These are phyloP conservation scores for Saccharomyces kudriavzevii DNA, from an alignment of 805 yeast genomes.

Conservation along the genomic window DNA sequence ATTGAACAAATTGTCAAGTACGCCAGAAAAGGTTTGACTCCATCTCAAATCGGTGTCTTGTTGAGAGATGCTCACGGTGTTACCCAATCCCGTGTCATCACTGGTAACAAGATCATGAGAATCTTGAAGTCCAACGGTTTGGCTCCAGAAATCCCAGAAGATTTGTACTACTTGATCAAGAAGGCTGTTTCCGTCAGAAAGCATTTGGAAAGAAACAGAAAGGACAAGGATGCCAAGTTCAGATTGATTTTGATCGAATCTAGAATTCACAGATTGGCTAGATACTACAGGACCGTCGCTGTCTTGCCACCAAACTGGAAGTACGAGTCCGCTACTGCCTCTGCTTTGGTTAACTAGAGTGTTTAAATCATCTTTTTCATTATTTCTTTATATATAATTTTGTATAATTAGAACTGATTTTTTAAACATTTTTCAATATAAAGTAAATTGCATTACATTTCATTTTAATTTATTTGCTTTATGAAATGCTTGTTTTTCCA, in stretches of 20 bases:
- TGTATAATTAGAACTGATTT: slow-evolving; percentile 4
- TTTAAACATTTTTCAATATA: background rate
- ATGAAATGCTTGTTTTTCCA: background rate
- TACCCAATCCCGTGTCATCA: slow-evolving; percentile 91
- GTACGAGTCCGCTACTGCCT: slow-evolving; percentile 99
- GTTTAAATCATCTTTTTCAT: slow-evolving; percentile 14
- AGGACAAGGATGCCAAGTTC: slow-evolving; percentile 99
- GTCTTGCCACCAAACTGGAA: slow-evolving; percentile 99
- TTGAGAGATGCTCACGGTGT: slow-evolving; percentile 99
- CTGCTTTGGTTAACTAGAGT: slow-evolving; percentile 95
- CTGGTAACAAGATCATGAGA: slow-evolving; percentile 99
- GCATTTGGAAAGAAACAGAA: slow-evolving; percentile 99
- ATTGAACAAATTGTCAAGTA: slow-evolving; percentile 98
- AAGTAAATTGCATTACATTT: slow-evolving; percentile 1
- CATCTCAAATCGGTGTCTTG: slow-evolving; percentile 98
- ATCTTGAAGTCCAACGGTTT: slow-evolving; percentile 98
- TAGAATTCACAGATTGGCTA: slow-evolving; percentile 99
- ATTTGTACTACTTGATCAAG: slow-evolving; percentile 96
- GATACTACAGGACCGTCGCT: slow-evolving; percentile 99
- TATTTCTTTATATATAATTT: slow-evolving; percentile 12
- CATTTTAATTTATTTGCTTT: background rate
- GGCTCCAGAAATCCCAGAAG: slow-evolving; percentile 99
- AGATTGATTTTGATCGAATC: slow-evolving; percentile 99
- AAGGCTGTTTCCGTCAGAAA: slow-evolving; percentile 99
- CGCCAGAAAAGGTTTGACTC: slow-evolving; percentile 99